Evolutionary conservation across 179 eudicot genomes (phyloP).

Genomic region (Beta corolliflora): DNA sequence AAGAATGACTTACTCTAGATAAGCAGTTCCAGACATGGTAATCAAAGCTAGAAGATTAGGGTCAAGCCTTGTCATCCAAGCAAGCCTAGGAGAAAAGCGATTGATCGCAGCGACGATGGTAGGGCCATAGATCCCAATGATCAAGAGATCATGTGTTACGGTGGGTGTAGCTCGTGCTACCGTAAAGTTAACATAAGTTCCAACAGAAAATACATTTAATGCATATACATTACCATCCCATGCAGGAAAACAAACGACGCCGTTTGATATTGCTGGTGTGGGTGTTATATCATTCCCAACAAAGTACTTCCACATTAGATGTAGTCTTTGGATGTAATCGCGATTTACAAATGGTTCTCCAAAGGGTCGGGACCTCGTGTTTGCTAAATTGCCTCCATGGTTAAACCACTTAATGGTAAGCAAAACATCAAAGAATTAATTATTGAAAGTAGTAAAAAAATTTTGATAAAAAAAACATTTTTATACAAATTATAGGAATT

Average conservation of each 20-base stretch:
- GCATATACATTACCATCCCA: constrained; percentile 47
- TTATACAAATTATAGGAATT: no score
- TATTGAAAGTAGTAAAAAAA: no score
- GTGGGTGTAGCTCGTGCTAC: constrained; percentile 36
- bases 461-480: no score
- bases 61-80: constrained; percentile 39
- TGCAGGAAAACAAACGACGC: constrained; percentile 35
- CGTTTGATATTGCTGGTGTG: constrained; percentile 40
- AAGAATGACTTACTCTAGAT: constrained; percentile 20
- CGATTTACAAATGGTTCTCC: constrained; percentile 30
- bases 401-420: constrained; percentile 25
- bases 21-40: constrained; percentile 38
- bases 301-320: constrained; percentile 32
- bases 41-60: constrained; percentile 29
- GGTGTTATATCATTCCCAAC: constrained; percentile 41
- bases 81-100: constrained; percentile 29
- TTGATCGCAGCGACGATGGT: constrained; percentile 37
- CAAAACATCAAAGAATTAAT: background rate
- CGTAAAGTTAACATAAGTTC: constrained; percentile 26
- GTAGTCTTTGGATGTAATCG: constrained; percentile 23
- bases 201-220: constrained; percentile 22
- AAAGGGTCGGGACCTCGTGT: constrained; percentile 31
- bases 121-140: constrained; percentile 39
- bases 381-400: constrained; percentile 43
- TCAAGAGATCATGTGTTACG: constrained; percentile 26